Percentiles rank a stretch among this genome's conserved stretches.
Evolutionary conservation across 139 green algal genomes (phyloP).

Genomic region (Coccomyxa sp.): DNA sequence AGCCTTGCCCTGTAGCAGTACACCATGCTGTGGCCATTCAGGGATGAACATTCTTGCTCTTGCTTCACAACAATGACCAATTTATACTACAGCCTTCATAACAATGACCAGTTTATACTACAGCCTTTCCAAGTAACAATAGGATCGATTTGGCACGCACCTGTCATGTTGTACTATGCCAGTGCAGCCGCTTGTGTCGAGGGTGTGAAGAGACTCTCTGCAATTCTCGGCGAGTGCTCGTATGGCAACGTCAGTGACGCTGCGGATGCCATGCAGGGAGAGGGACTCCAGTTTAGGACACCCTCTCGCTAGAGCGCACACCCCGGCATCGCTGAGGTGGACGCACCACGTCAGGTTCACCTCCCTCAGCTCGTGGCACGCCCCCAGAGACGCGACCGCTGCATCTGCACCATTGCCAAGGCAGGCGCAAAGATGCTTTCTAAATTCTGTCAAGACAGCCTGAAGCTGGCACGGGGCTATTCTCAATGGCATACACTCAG

Average conservation of each 20-base stretch:
- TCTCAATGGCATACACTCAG: neutral
- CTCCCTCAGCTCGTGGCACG: neutral
- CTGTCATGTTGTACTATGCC: neutral
- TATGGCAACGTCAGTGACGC: constrained; percentile 17
- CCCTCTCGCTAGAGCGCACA: constrained; percentile 7
- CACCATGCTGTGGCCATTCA: too few relatives aligned
- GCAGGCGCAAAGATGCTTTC: neutral
- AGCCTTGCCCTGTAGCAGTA: neutral
- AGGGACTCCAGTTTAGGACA: constrained; percentile 14
- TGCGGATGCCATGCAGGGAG: constrained; percentile 23
- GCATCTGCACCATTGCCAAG: neutral
- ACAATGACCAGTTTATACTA: too few relatives aligned
- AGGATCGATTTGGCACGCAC: neutral
- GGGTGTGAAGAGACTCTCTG: constrained; percentile 1
- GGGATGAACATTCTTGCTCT: too few relatives aligned
- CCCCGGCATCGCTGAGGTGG: constrained; percentile 13
- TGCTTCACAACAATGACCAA: too few relatives aligned
- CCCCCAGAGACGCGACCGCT: constrained; percentile 2
- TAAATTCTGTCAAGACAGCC: neutral
- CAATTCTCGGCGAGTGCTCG: constrained; percentile 1
- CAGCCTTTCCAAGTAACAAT: too few relatives aligned
- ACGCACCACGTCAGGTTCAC: constrained; percentile 28
- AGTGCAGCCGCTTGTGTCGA: constrained; percentile 21
- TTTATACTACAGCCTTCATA: too few relatives aligned
- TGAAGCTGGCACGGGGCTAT: neutral